Conservation (phyloP, 139 green algal genomes). For the Zygnema circumcarinatum region DNA sequence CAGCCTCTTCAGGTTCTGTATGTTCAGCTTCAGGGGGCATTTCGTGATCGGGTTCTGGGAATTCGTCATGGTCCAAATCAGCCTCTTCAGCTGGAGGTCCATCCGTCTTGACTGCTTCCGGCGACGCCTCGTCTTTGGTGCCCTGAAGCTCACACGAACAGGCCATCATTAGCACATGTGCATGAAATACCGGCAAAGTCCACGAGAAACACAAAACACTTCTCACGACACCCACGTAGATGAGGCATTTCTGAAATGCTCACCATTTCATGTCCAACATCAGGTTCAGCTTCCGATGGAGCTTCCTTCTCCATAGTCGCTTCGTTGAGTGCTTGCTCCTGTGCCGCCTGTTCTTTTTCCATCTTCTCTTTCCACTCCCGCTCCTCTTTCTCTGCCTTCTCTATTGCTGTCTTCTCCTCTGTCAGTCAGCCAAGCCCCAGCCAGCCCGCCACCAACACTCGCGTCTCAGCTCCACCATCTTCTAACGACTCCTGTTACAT, state of each 20-base stretch:
- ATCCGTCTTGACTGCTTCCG: too few species aligned
- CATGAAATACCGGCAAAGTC: too few species aligned
- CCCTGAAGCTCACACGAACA: too few species aligned
- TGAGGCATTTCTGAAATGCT: too few species aligned
- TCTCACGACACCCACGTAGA: too few species aligned
- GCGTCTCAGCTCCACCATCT: not conserved
- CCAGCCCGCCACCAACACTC: not conserved
- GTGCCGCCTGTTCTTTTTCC: not conserved
- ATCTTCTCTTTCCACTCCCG: not conserved
- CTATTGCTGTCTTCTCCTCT: slow-evolving; percentile 20
- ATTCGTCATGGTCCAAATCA: not conserved
- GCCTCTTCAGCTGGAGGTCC: not conserved
- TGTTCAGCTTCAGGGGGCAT: not conserved
- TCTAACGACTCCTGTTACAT: not conserved
- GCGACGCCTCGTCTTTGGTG: too few species aligned
- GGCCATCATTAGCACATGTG: too few species aligned
- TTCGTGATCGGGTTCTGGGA: not conserved
- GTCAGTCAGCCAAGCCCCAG: not conserved
- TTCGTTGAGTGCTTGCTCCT: not conserved
- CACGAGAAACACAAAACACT: too few species aligned
- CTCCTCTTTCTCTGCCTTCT: slow-evolving; percentile 27
- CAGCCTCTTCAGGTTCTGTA: not conserved
- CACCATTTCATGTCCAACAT: not conserved
- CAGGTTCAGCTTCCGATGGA: not conserved
- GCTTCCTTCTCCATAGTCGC: not conserved